Percentiles rank a stretch among this genome's conserved stretches.
Conservation (phyloP, 192 early-diverging fungal genomes). For the Kickxella alabastrina region DNA sequence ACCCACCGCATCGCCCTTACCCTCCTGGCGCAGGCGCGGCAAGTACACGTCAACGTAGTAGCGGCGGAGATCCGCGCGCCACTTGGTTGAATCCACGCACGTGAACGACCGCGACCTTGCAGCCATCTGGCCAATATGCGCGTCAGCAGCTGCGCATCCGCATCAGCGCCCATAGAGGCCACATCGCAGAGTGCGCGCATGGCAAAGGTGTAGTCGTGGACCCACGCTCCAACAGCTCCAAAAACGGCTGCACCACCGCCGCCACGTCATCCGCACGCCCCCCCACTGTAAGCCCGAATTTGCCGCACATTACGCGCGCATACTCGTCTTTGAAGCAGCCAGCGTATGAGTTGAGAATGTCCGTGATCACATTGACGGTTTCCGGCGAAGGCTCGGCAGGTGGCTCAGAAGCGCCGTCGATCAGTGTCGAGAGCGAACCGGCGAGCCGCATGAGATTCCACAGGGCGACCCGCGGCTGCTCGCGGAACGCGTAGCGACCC, state of each 20-base stretch:
- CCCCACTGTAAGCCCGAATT: slow-evolving; percentile 52
- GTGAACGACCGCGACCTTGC: no score
- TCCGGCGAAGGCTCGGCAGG: slow-evolving; percentile 8
- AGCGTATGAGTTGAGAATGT: slow-evolving; percentile 54
- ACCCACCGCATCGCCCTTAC: slow-evolving; percentile 6
- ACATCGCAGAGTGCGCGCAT: slow-evolving; percentile 65
- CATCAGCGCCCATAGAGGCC: no score
- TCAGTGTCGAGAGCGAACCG: slow-evolving; percentile 59
- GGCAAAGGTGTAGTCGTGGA: slow-evolving; percentile 70
- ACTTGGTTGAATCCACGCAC: neutral
- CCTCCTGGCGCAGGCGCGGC: slow-evolving; percentile 47
- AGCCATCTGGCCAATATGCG: no score
- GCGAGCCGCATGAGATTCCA: slow-evolving; percentile 80
- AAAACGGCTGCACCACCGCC: slow-evolving; percentile 58
- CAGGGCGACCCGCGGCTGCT: slow-evolving; percentile 75
- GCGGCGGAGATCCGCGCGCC: slow-evolving; percentile 16
- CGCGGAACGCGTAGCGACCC: slow-evolving; percentile 72
- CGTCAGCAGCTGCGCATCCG: no score
- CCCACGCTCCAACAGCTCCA: slow-evolving; percentile 62
- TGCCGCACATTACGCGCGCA: slow-evolving; percentile 58
- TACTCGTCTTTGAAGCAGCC: slow-evolving; percentile 50
- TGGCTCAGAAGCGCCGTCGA: no score
- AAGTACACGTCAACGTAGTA: slow-evolving; percentile 53
- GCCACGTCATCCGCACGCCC: slow-evolving; percentile 47
- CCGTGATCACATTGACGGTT: slow-evolving; percentile 34